Evolutionary conservation across 352 stramenopile genomes (phyloP).

Genomic region (Pythium oligandrum): DNA sequence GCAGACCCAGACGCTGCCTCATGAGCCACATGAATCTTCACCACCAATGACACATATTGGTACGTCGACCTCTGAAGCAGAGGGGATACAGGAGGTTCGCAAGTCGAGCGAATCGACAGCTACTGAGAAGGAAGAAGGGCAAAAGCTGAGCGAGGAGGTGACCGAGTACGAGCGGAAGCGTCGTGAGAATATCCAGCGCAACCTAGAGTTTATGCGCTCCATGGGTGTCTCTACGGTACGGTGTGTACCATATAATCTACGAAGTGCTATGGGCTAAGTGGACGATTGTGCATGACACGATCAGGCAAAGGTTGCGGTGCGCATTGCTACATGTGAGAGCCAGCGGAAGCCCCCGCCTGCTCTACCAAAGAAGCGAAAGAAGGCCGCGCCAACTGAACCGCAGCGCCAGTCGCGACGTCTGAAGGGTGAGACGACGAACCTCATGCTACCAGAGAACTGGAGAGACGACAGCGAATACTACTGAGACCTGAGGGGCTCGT

Average conservation of each 20-base stretch:
- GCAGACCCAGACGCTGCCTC: too few species aligned
- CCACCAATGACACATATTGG: too few species aligned
- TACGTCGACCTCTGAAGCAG: too few species aligned
- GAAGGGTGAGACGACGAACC: constrained; percentile 19
- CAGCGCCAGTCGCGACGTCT: constrained; percentile 59
- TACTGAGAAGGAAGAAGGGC: too few species aligned
- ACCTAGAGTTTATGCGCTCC: constrained; percentile 76
- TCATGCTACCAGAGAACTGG: constrained; percentile 9
- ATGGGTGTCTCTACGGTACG: constrained; percentile 75
- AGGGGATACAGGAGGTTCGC: too few species aligned
- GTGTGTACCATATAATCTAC: background rate
- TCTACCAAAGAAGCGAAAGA: constrained; percentile 20
- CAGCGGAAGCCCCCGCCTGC: background rate
- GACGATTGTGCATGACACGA: background rate
- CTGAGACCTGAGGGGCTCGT: too few species aligned
- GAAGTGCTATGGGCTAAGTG: too few species aligned
- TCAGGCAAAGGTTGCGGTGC: constrained; percentile 56
- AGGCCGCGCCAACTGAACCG: constrained; percentile 17
- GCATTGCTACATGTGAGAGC: constrained; percentile 25
- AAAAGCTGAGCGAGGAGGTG: constrained; percentile 8
- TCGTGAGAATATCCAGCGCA: constrained; percentile 78
- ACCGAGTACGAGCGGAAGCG: constrained; percentile 80
- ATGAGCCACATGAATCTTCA: too few species aligned
- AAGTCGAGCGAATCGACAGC: too few species aligned
- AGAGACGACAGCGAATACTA: too few species aligned